phyloP scores from a whole-genome alignment of 441 rosid genomes.

The Rhodomyrtus psidioides region DNA sequence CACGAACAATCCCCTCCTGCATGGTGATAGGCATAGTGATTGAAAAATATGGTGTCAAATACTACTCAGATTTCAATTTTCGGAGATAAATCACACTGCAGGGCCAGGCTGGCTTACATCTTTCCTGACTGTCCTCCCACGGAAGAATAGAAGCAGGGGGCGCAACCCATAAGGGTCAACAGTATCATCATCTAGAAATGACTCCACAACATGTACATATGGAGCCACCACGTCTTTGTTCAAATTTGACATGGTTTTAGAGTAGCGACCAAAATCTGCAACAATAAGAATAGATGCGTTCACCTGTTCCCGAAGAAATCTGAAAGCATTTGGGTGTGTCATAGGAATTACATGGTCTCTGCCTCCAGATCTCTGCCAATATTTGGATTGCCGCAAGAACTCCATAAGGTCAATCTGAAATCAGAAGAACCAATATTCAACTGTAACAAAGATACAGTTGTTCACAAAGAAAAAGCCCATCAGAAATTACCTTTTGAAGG shows the following conservation, averaged over 20 bases:
- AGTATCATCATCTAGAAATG: slow-evolving; percentile 41
- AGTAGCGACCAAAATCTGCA: slow-evolving; percentile 85
- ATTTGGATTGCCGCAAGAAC: slow-evolving; percentile 50
- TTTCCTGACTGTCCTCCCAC: slow-evolving; percentile 86
- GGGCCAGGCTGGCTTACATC: slow-evolving; percentile 33
- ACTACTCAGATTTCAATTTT: background rate
- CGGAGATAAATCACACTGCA: background rate
- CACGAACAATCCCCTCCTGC: slow-evolving; percentile 87
- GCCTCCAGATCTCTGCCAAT: slow-evolving; percentile 93
- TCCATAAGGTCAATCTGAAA: slow-evolving; percentile 72
- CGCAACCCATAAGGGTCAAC: slow-evolving; percentile 68
- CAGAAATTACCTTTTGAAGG: background rate
- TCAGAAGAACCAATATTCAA: slow-evolving; percentile 8
- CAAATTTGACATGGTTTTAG: slow-evolving; percentile 57
- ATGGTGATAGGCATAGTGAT: background rate
- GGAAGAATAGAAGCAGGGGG: slow-evolving; percentile 78
- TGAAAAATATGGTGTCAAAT: background rate
- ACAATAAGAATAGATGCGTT: slow-evolving; percentile 84
- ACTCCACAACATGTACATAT: slow-evolving; percentile 85
- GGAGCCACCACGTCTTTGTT: slow-evolving; percentile 92
- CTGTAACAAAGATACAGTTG: background rate
- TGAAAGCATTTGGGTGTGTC: slow-evolving; percentile 99
- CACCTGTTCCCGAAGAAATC: slow-evolving; percentile 76
- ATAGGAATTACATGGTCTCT: slow-evolving; percentile 92
- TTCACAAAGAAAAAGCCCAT: background rate